A percentile compares a stretch with the other conserved stretches of the same genome.
Evolutionary conservation across 2,329 filamentous ascomycete genomes (phyloP).

Genomic region (Colletotrichum chlorophyti): DNA sequence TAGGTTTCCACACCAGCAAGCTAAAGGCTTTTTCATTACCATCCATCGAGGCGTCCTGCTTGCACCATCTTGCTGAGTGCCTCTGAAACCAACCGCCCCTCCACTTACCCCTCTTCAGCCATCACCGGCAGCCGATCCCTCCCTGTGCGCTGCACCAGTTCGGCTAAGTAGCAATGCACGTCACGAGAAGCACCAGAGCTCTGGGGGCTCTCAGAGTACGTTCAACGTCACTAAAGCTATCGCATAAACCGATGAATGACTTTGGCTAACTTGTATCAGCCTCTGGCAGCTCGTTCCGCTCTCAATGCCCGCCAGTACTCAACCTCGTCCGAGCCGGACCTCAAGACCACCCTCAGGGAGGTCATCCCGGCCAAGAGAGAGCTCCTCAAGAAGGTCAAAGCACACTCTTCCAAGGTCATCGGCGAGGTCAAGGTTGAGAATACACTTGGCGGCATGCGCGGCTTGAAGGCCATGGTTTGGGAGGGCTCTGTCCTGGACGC

Average conservation of each 20-base stretch:
- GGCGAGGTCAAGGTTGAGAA: conserved; percentile 95
- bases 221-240: background rate
- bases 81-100: background rate
- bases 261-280: conserved; percentile 17
- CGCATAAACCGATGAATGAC: too few species aligned
- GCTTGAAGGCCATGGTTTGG: conserved; percentile 98
- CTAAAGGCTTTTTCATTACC: too few species aligned
- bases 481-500: conserved; percentile 97
- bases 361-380: conserved; percentile 92
- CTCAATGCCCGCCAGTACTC: conserved; percentile 59
- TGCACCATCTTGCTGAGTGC: background rate
- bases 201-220: conserved; percentile 70
- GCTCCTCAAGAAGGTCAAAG: conserved; percentile 92
- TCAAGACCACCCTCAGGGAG: conserved; percentile 85
- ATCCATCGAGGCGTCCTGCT: background rate
- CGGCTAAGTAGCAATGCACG: conserved; percentile 66
- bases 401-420: conserved; percentile 80
- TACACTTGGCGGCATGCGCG: conserved; percentile 95
- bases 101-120: background rate
- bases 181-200: conserved; percentile 67
- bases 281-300: conserved; percentile 36
- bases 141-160: conserved; percentile 1
- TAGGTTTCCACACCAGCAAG: too few species aligned
- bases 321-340: conserved; percentile 78
- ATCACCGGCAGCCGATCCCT: background rate